Evolutionary conservation across 768 basidiomycete species (phyloP), one percentile per base, ranked within the genome.

Genomic region (Russula lepida): DNA sequence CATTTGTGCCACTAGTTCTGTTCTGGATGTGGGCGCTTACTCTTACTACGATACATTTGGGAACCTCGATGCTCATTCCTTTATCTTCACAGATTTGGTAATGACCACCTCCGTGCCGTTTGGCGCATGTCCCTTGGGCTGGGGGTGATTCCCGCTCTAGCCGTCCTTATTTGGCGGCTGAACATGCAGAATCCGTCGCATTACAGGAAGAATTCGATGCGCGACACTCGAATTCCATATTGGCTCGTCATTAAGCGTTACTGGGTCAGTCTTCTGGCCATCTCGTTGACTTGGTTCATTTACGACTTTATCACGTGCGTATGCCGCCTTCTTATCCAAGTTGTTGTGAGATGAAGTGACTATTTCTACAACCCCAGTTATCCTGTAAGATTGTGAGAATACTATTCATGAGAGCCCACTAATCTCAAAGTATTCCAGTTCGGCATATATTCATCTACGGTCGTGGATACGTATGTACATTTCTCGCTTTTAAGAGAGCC

Each of bases 71-170:
- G 23, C 64, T 47, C 0, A 17, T 21, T 13, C 53, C 56, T 49
- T n/a, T 6, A 33, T 8, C 13, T 41, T 54, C 12, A 32, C 59
- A 90, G 87, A 67, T 93, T 88, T 63, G 89, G 90, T 33, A 68
- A 81, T 44, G 73, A 89, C 63, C 92, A 94, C 69, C 83, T 95
- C 46, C 82, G 88, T 28, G 88, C 88, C 2, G 88, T 92, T 4
- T 95, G 92, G 92, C 85, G 93, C 54, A 68, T 90, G 47, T 89
- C 92, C 23, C 80, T 95, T 11, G 93, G 90, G 33, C 80, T 95
- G 9, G 93, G 93, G 35, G 75, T 86, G 43, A 69, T 95, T 58
- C 93, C 93, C 37, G 92, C 93, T 6, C 66, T 83, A 13, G 80
- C 82, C 8, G 86, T 95, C n/a, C 83, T 95, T 68, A 67, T 91